Evolutionary conservation across 768 basidiomycete genomes (phyloP).

Genomic region (Amanita polypyramis): DNA sequence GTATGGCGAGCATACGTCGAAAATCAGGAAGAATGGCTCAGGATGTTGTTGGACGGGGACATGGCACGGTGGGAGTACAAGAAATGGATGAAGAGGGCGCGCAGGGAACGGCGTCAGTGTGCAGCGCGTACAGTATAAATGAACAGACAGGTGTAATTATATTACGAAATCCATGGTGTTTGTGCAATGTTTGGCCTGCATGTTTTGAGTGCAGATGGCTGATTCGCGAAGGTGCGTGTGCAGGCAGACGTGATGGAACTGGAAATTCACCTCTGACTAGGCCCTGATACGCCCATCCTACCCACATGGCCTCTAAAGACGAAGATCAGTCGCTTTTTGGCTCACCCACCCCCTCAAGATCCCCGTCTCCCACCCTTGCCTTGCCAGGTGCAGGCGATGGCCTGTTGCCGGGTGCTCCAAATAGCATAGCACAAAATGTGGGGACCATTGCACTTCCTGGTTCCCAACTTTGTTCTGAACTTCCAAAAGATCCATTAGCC

Average conservation of each 20-base stretch:
- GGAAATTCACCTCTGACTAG: background rate
- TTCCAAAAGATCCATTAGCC: constrained; percentile 72
- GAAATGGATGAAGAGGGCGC: background rate
- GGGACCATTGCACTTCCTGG: constrained; percentile 98
- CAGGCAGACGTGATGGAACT: background rate
- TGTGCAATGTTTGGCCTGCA: background rate
- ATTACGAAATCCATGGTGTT: background rate
- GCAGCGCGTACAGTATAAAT: background rate
- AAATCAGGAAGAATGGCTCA: constrained; percentile 22
- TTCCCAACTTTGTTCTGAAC: constrained; percentile 84
- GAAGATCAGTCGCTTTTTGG: constrained; percentile 70
- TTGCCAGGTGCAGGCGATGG: constrained; percentile 35
- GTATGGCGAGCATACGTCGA: constrained; percentile 22
- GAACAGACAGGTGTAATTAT: too few relatives aligned
- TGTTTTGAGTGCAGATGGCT: background rate
- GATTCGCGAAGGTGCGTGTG: background rate
- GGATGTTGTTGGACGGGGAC: constrained; percentile 14
- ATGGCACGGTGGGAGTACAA: background rate
- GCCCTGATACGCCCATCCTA: background rate
- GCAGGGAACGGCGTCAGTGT: background rate
- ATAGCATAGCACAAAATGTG: constrained; percentile 68
- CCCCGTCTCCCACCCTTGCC: constrained; percentile 50
- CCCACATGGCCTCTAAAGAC: constrained; percentile 9
- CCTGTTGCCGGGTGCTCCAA: constrained; percentile 12
- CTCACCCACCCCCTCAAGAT: constrained; percentile 72